A percentile compares a stretch with the other conserved stretches of the same genome.
These are phyloP conservation scores for Phallus indusiatus DNA, from an alignment of 768 basidiomycete genomes.

Conservation along the genomic window DNA sequence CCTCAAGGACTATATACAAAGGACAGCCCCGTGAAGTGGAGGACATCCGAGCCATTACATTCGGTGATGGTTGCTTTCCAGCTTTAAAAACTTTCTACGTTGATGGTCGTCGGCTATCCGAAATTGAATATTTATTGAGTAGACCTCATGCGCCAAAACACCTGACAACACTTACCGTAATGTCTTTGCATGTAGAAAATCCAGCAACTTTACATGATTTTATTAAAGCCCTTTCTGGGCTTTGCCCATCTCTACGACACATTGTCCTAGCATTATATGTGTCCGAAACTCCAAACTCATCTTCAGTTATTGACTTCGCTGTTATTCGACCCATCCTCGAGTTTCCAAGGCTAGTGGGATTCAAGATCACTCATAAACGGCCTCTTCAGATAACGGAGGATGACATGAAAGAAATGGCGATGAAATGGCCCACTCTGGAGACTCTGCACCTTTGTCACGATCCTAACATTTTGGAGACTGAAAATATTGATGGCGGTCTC, in stretches of 20 bases:
- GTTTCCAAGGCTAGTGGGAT: slow-evolving; percentile 23
- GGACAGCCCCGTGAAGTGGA: slow-evolving; percentile 20
- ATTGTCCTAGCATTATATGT: slow-evolving; percentile 31
- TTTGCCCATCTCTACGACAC: slow-evolving; percentile 36
- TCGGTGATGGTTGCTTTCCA: slow-evolving; percentile 43
- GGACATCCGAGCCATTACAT: slow-evolving; percentile 37
- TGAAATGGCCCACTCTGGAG: slow-evolving; percentile 19
- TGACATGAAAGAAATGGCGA: slow-evolving; percentile 23
- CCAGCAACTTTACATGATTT: slow-evolving; percentile 34
- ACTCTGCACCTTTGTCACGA: slow-evolving; percentile 17
- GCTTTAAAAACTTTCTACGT: slow-evolving; percentile 42
- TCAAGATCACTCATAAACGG: slow-evolving; percentile 22
- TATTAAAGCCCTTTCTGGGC: slow-evolving; percentile 34
- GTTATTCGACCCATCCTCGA: slow-evolving; percentile 28
- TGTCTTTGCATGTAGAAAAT: slow-evolving; percentile 35
- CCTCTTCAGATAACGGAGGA: slow-evolving; percentile 18
- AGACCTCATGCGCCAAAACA: slow-evolving; percentile 36
- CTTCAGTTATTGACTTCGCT: slow-evolving; percentile 25
- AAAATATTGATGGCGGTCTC: slow-evolving; percentile 8
- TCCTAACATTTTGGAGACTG: slow-evolving; percentile 11
- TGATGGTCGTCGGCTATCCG: slow-evolving; percentile 31
- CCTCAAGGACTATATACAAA: slow-evolving; percentile 8
- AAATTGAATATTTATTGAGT: slow-evolving; percentile 37
- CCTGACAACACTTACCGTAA: slow-evolving; percentile 43
- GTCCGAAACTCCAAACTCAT: slow-evolving; percentile 11